Conservation (phyloP, 2,329 filamentous ascomycete genomes). For the Mycocentrospora acerina region DNA sequence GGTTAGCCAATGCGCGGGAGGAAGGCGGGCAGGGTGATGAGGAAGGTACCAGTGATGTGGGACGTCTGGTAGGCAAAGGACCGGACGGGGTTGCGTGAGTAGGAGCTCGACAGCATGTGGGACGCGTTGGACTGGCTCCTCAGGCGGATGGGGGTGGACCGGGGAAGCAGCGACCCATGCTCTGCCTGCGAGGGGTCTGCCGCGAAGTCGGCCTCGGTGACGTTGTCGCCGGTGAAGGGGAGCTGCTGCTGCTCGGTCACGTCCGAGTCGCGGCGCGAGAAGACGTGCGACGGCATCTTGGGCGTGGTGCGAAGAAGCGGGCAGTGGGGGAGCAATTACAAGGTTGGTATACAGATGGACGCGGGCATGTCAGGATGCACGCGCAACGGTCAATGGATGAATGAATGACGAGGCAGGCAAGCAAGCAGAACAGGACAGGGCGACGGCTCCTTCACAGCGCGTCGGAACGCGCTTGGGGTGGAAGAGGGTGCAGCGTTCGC, state of each 20-base stretch:
- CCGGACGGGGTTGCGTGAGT: conserved; percentile 61
- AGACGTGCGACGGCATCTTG: conserved; percentile 24
- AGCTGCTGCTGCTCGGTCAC: conserved; percentile 23
- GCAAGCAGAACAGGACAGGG: too few species aligned
- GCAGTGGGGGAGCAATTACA: too few species aligned
- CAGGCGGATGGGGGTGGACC: conserved; percentile 23
- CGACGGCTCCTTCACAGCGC: too few species aligned
- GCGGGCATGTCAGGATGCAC: too few species aligned
- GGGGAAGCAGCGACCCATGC: conserved; percentile 26
- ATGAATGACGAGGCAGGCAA: too few species aligned
- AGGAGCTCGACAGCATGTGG: conserved; percentile 29
- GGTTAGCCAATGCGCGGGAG: conserved; percentile 18
- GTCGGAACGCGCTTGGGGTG: too few species aligned
- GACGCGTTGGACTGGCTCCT: conserved; percentile 27
- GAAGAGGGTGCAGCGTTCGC: too few species aligned
- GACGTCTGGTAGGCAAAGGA: conserved; percentile 70
- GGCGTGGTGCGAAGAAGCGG: too few species aligned
- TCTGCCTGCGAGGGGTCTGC: conserved; percentile 22
- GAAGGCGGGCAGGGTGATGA: neutral
- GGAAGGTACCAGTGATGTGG: conserved; percentile 57
- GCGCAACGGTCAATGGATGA: too few species aligned
- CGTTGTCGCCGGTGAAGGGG: conserved; percentile 35
- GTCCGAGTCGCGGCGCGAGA: conserved; percentile 18
- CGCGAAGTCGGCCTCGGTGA: conserved; percentile 31
- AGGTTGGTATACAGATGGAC: too few species aligned